Evolutionary conservation across 768 basidiomycete species (phyloP).

Genomic region (Naematelia aurantialba): DNA sequence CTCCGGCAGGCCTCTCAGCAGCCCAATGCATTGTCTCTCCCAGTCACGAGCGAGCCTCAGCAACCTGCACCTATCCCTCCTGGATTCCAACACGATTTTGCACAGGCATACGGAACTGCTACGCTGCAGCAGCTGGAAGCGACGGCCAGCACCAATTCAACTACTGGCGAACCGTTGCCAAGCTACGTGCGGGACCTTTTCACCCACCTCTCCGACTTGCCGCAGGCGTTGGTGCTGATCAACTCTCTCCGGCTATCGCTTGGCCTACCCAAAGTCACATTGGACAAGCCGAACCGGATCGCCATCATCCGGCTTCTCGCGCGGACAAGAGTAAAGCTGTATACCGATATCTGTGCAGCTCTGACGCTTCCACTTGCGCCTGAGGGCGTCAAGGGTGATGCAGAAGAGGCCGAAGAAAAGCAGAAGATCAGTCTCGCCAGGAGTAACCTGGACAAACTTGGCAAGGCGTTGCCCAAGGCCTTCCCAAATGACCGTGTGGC

Average conservation of each 20-base stretch:
- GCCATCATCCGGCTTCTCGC: conserved; percentile 24
- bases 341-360: conserved; percentile 23
- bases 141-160: conserved; percentile 18
- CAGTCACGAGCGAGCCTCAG: neutral
- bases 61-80: conserved; percentile 3
- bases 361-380: conserved; percentile 29
- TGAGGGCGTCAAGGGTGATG: neutral
- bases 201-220: conserved; percentile 15
- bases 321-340: conserved; percentile 26
- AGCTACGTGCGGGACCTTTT: conserved; percentile 26
- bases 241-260: conserved; percentile 28
- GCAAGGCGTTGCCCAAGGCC: conserved; percentile 17
- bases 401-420: conserved; percentile 9
- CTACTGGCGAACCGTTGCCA: conserved; percentile 25
- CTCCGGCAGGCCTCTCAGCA: neutral
- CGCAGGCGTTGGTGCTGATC: conserved; percentile 17
- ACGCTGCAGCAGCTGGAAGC: conserved; percentile 14
- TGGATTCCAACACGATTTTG: conserved; percentile 14
- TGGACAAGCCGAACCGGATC: conserved; percentile 14
- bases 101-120: conserved; percentile 6
- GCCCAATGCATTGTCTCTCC: neutral
- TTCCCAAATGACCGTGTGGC: conserved; percentile 28
- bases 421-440: conserved; percentile 27
- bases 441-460: conserved; percentile 19
- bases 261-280: conserved; percentile 16